These are phyloP conservation scores for Blastobotrys muscicola DNA, from an alignment of 805 yeast genomes.

Conservation along the genomic window DNA sequence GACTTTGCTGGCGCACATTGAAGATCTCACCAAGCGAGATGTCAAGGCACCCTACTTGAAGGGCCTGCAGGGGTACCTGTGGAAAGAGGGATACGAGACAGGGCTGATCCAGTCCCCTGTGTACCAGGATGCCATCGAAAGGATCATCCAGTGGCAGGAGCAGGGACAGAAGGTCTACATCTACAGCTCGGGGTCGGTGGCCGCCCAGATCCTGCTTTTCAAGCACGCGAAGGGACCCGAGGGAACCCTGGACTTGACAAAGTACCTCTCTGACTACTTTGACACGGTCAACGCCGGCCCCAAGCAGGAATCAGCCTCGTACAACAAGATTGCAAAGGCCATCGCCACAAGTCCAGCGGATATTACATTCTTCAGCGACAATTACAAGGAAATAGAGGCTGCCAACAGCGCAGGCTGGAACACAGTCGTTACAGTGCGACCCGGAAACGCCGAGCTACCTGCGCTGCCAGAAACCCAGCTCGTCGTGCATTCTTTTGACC, in stretches of 20 bases:
- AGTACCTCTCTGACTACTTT: constrained; percentile 53
- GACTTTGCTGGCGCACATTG: constrained; percentile 39
- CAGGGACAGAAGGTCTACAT: constrained; percentile 41
- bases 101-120: constrained; percentile 74
- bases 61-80: constrained; percentile 70
- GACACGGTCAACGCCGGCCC: constrained; percentile 81
- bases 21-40: constrained; percentile 50
- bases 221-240: constrained; percentile 39
- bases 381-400: constrained; percentile 65
- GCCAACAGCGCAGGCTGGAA: constrained; percentile 57
- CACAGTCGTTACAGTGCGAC: constrained; percentile 52
- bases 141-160: constrained; percentile 28
- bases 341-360: constrained; percentile 28
- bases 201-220: constrained; percentile 77
- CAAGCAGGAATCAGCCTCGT: constrained; percentile 51
- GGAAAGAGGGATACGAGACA: constrained; percentile 71
- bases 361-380: constrained; percentile 71
- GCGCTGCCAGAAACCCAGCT: not conserved
- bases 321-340: constrained; percentile 40
- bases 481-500: not conserved
- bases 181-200: constrained; percentile 83
- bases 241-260: constrained; percentile 42
- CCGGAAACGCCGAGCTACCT: constrained; percentile 50
- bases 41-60: constrained; percentile 71
- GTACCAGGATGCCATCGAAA: constrained; percentile 58